Conservation (phyloP, 495 filamentous ascomycete species). For the Thermothielavioides terrestris region DNA sequence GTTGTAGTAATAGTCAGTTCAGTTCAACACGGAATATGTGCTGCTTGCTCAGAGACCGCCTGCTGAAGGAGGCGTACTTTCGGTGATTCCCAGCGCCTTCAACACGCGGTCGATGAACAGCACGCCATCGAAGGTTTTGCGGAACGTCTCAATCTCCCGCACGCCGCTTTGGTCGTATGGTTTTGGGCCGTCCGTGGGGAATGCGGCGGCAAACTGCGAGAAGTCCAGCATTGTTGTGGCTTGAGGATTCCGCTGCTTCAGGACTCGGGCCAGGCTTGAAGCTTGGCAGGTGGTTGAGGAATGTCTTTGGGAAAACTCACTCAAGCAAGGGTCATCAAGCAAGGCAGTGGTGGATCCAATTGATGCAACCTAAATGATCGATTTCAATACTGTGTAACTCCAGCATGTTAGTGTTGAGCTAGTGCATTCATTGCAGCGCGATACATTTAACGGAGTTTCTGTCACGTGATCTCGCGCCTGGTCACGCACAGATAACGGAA, state of each 20-base stretch:
- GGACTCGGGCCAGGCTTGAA: neutral
- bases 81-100: slow-evolving; percentile 57
- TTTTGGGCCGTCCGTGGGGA: slow-evolving; percentile 53
- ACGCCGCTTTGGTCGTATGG: slow-evolving; percentile 50
- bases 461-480: neutral
- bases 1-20: neutral
- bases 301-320: neutral
- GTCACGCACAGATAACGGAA: neutral
- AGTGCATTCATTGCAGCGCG: neutral
- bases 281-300: neutral
- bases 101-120: slow-evolving; percentile 71
- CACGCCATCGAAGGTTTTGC: slow-evolving; percentile 53
- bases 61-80: too few species aligned
- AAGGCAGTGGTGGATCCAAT: neutral
- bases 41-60: too few species aligned
- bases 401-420: neutral
- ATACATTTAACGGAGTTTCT: neutral
- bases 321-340: neutral
- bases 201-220: slow-evolving; percentile 53
- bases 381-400: neutral
- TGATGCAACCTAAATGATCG: too few species aligned
- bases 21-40: neutral
- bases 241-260: neutral
- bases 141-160: slow-evolving; percentile 52
- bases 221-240: slow-evolving; percentile 32